Evolutionary conservation across 148 eudicot species (phyloP).

Genomic region (Agrostemma githago): DNA sequence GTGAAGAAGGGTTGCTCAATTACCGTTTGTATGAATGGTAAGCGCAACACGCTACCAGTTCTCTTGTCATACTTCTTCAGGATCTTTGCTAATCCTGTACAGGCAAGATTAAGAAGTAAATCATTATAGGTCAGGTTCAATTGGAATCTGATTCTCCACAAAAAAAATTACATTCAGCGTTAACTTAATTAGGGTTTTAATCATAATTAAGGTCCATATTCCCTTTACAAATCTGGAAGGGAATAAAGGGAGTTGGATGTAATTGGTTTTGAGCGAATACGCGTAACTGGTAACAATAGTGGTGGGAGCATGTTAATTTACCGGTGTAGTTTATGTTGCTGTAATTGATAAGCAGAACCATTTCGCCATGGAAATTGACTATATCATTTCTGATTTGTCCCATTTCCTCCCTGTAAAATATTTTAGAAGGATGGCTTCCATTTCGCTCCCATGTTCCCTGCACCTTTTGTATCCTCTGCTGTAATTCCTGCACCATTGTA

Average conservation of each 20-base stretch:
- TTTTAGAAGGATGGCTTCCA: constrained; percentile 42
- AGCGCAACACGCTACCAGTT: constrained; percentile 56
- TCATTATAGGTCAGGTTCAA: background rate
- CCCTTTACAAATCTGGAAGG: background rate
- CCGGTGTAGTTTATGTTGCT: constrained; percentile 85
- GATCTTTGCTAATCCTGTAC: constrained; percentile 72
- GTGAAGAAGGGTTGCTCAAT: constrained; percentile 71
- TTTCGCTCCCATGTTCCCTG: constrained; percentile 42
- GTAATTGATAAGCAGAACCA: constrained; percentile 77
- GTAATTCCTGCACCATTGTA: constrained; percentile 52
- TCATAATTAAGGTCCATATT: background rate
- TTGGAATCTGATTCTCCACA: constrained; percentile 18
- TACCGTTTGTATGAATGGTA: constrained; percentile 63
- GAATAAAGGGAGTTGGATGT: constrained; percentile 4
- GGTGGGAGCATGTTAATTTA: constrained; percentile 20
- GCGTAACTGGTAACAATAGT: background rate
- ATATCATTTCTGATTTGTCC: constrained; percentile 59
- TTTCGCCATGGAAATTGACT: constrained; percentile 85
- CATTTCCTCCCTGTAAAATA: constrained; percentile 48
- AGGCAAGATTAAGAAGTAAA: background rate
- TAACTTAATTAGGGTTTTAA: constrained; percentile 5
- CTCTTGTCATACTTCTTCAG: constrained; percentile 80
- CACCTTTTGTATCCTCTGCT: constrained; percentile 52
- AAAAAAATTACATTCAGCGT: background rate
- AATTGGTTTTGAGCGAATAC: background rate